Base-by-base conservation (phyloP, 2,329 filamentous ascomycete species). In the Fusarium tjaetaba region DNA sequence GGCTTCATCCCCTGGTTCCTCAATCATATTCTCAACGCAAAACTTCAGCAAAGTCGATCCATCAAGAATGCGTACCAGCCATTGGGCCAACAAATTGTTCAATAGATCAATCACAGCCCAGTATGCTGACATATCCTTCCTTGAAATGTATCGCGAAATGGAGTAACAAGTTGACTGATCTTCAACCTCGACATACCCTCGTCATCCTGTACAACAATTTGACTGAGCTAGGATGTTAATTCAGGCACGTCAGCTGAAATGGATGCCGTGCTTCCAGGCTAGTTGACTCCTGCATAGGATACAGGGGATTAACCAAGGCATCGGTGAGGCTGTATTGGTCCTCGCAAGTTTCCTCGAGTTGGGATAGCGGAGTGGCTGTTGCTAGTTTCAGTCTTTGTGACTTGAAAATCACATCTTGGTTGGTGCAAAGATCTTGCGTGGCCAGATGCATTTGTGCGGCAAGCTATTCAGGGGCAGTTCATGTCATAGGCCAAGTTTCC, bases 331-430 rank as follows among this genome's bases (percentile, higher is more conserved):
- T 69, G 48, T 46, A 63, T 36, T 53, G 61, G 58, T 39, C 58
- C 30, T 34, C 42, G 38, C 57, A 45, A 41, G 45, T 70, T 63
- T 51, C 38, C 36, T 63, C 56, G 36, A 45, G 68, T 66, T 36
- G 24, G 28, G 52, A 53, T 71, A 70, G 71, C 75, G 70, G 76
- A 68, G 77, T 78, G 76, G 76, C 76, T 59, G 53, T 68, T 71
- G 53, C 59, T 65, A 72, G 64, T 60, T 69, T 58, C 49, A 32
- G 59, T 55, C 62, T 56, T 30, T 57, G 65, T 64, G 61, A 57
- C 32, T 59, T 61, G 36, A 26, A 10, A 62, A 51, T 63, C 34
- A 55, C 26, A 14, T 26, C 57, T 61, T 51, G 64, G 60, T 68
- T 65, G 55, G 55, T 39, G 41, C 51, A 61, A 65, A 62, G 58